Evolutionary conservation across 495 filamentous ascomycete genomes (phyloP), one percentile per base, ranked within the genome.

Genomic region (Talaromyces adpressus): DNA sequence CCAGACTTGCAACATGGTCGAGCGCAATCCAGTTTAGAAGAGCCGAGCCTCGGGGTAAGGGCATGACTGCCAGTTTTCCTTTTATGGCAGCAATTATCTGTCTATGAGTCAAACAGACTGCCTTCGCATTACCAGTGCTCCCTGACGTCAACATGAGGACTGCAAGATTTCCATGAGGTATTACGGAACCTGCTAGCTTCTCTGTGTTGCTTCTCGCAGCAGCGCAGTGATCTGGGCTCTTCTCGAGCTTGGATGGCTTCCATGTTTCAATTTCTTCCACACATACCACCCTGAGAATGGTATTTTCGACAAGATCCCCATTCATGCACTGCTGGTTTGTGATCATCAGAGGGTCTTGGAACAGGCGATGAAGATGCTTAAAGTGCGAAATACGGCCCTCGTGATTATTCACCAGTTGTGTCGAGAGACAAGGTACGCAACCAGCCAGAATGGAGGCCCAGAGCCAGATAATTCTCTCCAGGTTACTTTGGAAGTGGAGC

Each of bases 141-240:
- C 85, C 85, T 0, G 84, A 87, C 3, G 84, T 87, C 6, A 87
- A 70, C 81, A 85, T 81, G 6, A 85, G 66, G 6, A 74, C 72
- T 0, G 72, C 70, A 1, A 66, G 22, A 53, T 72, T 69, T 30
- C 25, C 30, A 36, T 29, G 6, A 52, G 49, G 49, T n/a, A 52
- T 52, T 52, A 14, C 9, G 18, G 18, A n/a, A 14, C 49, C 12
- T 52, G 18, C 9, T 52, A 52, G 49, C 49, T 52, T n/a, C 49
- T 14, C 18, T 14, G 49, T 52, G n/a, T n/a, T n/a, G n/a, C n/a
- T n/a, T n/a, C n/a, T n/a, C n/a, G n/a, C n/a, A n/a, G n/a, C n/a
- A n/a, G n/a, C n/a, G n/a, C n/a, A n/a, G n/a, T n/a, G n/a, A n/a
- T n/a, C n/a, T n/a, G n/a, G n/a, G n/a, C n/a, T n/a, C n/a, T n/a